A percentile compares a stretch with the other conserved stretches of the same genome.
Evolutionary conservation across 495 filamentous ascomycete species (phyloP).

Genomic region (Hyaloscypha hepaticicola): DNA sequence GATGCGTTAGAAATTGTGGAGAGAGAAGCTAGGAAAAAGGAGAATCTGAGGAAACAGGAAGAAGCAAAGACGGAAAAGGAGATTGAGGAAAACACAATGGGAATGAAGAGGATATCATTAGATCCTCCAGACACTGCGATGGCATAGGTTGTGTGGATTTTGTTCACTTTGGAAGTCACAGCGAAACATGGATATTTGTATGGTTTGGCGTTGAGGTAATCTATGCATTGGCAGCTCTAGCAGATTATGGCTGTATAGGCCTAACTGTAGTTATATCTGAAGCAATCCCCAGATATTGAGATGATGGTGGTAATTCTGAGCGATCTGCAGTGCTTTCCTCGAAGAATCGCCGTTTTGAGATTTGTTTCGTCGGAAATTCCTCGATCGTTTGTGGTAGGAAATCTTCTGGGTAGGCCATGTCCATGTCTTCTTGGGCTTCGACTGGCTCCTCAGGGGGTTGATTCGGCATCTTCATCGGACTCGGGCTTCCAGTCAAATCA

Average conservation of each 20-base stretch:
- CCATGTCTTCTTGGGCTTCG: neutral
- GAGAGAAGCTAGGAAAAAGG: conserved; percentile 30
- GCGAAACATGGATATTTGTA: neutral
- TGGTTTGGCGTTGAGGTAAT: neutral
- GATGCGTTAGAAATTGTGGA: conserved; percentile 42
- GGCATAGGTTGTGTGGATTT: conserved; percentile 4
- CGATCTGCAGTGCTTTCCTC: neutral
- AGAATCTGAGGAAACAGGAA: conserved; percentile 31
- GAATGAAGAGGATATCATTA: conserved; percentile 39
- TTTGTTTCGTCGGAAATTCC: neutral
- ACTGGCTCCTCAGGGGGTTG: neutral
- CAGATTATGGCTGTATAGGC: conserved; percentile 7
- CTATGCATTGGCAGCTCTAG: neutral
- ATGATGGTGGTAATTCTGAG: neutral
- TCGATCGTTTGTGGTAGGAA: neutral
- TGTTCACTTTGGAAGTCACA: neutral
- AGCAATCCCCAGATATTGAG: conserved; percentile 1
- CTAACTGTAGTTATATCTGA: conserved; percentile 18
- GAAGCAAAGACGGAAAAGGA: conserved; percentile 25
- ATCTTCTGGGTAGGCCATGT: neutral
- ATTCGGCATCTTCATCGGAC: neutral
- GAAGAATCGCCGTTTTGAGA: neutral
- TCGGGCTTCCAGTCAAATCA: neutral
- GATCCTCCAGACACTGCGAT: conserved; percentile 18
- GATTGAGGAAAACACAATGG: conserved; percentile 29